Percentiles rank a stretch among this genome's conserved stretches.
These are phyloP conservation scores for Paspalum notatum DNA, from an alignment of 176 grass and related monocot species.

Conservation along the genomic window DNA sequence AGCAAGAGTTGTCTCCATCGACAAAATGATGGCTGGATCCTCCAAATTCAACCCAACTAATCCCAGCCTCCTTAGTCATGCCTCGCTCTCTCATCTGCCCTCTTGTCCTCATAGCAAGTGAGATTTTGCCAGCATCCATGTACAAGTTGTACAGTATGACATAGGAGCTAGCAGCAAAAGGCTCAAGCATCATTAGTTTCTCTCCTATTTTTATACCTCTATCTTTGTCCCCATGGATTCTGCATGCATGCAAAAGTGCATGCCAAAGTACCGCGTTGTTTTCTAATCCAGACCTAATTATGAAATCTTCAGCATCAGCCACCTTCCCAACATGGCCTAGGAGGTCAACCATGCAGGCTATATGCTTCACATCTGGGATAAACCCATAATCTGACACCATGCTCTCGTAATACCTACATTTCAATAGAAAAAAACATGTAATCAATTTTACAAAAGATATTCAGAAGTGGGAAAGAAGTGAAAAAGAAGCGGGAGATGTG, in stretches of 20 bases:
- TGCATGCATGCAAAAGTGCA: conserved; percentile 60
- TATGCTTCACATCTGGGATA: conserved; percentile 46
- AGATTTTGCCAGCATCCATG: conserved; percentile 71
- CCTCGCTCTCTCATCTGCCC: conserved; percentile 86
- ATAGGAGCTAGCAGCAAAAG: conserved; percentile 64
- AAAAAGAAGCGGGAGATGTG: background rate
- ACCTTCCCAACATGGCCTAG: conserved; percentile 63
- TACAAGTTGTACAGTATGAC: conserved; percentile 75
- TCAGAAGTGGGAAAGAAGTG: background rate
- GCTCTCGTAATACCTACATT: conserved; percentile 63
- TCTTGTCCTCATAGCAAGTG: conserved; percentile 82
- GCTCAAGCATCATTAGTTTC: conserved; percentile 65
- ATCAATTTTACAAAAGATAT: background rate
- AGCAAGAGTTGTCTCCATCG: conserved; percentile 41
- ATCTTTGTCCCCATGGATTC: conserved; percentile 64
- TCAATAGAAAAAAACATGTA: conserved; percentile 22
- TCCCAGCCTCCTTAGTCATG: conserved; percentile 46
- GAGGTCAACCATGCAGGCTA: conserved; percentile 69
- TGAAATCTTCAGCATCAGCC: conserved; percentile 60
- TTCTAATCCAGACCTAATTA: conserved; percentile 58
- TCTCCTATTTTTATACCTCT: conserved; percentile 52
- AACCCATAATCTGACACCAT: conserved; percentile 64
- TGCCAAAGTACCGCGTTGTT: conserved; percentile 59
- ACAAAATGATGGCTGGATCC: conserved; percentile 51
- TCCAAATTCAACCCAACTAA: conserved; percentile 72